phyloP scores from a whole-genome alignment of 139 green algal species.

The Ulvella scutata region DNA sequence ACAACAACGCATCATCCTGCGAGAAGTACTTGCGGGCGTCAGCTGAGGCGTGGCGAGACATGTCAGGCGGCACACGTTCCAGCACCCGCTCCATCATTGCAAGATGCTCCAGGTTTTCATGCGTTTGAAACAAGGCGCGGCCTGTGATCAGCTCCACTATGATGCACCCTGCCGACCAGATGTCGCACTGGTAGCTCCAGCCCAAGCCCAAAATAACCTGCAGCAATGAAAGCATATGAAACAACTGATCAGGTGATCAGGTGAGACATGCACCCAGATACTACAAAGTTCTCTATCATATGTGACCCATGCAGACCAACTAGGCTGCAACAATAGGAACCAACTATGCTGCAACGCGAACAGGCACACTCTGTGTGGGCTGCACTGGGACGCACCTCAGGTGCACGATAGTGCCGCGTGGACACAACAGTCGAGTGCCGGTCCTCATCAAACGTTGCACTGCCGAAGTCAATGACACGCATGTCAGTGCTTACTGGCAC shows the following conservation, averaged over 20 bases:
- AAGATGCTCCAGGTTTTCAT: slow-evolving; percentile 97
- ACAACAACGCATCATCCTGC: slow-evolving; percentile 33
- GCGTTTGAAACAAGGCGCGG: slow-evolving; percentile 87
- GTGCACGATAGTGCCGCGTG: slow-evolving; percentile 92
- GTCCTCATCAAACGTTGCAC: slow-evolving; percentile 81
- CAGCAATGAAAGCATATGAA: not conserved
- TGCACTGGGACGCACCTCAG: slow-evolving; percentile 39
- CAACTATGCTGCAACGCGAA: no score
- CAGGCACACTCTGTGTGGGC: no score
- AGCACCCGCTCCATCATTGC: slow-evolving; percentile 95
- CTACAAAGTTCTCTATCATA: no score
- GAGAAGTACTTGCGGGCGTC: slow-evolving; percentile 20
- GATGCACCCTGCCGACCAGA: slow-evolving; percentile 95
- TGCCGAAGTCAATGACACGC: slow-evolving; percentile 94
- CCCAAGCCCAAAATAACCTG: slow-evolving; percentile 78
- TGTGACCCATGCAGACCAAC: no score
- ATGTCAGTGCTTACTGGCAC: slow-evolving; percentile 53
- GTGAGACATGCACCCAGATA: no score
- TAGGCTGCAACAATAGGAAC: no score
- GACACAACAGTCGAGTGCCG: slow-evolving; percentile 76
- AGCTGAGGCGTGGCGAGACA: slow-evolving; percentile 18
- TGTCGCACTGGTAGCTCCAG: slow-evolving; percentile 84
- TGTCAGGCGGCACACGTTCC: slow-evolving; percentile 40
- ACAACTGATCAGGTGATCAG: not conserved
- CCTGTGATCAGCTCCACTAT: slow-evolving; percentile 87